Base-by-base conservation (phyloP, 352 stramenopile genomes). In the Pythium phragmitis region DNA sequence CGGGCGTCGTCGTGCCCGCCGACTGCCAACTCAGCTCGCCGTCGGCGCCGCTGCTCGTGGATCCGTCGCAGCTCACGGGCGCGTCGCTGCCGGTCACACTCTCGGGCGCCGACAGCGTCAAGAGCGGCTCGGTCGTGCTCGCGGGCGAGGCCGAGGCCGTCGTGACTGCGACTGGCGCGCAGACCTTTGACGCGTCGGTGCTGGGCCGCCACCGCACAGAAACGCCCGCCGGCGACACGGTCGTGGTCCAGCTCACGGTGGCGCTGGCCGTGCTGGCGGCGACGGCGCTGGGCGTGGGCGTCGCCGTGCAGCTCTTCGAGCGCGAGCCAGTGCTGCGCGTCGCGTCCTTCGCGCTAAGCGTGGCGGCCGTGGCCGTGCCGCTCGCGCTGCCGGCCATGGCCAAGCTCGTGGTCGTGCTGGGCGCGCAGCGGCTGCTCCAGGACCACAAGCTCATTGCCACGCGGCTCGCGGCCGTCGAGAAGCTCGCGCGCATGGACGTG, bases 41-140 rank as follows among this genome's bases (percentile, higher is more conserved):
- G 56, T 82, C 94, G 39, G 60, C 76, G 17, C 71, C 98, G 48
- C 80, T 96, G 63, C 91, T 97, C 52, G 34, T 39, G 7, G 88
- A 97, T 70, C 89, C 98, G 74, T 88, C 93, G 30, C 85, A 87
- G 42, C 80, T 99, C 26, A 98, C 95, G 19, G 96, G 96, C 65
- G 95, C 98, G 69, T 98, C 92, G 12, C 92, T 99, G 60, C 93
- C 94, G 2, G 93, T 98, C 28, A 94, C 86, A 13, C 88, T 96
- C 72, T 67, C 74, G 6, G 42, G 68, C 11, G 79, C 80, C 17
- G 87, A 97, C 69, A 92, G 87, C 50, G 85, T 85, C 45, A 96
- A 97, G 75, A 96, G 89, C 77, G 83, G 83, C 33, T 92, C 90
- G 14, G 93, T 80, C 7, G 84, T 97, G 36, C 83, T 88, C 16